phyloP scores from a whole-genome alignment of 805 yeast genomes.

The Wickerhamomyces hampshirensis region DNA sequence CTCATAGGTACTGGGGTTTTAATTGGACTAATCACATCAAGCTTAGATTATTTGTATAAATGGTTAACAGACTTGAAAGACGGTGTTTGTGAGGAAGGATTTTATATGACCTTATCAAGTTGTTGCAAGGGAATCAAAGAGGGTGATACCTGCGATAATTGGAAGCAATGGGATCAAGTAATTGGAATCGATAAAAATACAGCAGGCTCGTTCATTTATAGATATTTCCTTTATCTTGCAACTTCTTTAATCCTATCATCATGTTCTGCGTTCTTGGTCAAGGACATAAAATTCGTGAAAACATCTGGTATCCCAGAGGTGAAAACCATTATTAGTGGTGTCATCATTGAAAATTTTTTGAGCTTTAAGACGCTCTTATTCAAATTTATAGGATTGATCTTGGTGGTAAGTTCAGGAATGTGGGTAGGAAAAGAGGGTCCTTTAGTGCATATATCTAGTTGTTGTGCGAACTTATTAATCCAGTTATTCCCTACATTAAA shows the following conservation, averaged over 20 bases:
- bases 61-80: conserved; percentile 48
- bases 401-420: conserved; percentile 70
- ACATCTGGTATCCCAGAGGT: conserved; percentile 73
- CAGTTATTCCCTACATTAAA: conserved; percentile 26
- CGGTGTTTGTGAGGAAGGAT: conserved; percentile 42
- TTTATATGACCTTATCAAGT: conserved; percentile 22
- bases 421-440: conserved; percentile 91
- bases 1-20: conserved; percentile 39
- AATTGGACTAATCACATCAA: conserved; percentile 44
- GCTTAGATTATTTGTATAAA: conserved; percentile 44
- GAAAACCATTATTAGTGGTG: conserved; percentile 63
- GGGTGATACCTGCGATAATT: conserved; percentile 29
- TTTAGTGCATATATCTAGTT: conserved; percentile 70
- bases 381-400: conserved; percentile 53
- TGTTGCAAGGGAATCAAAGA: conserved; percentile 27
- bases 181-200: conserved; percentile 20
- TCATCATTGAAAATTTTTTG: conserved; percentile 48
- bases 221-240: conserved; percentile 33
- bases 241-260: conserved; percentile 36
- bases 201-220: conserved; percentile 27
- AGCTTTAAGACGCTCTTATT: conserved; percentile 45
- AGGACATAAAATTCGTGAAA: conserved; percentile 33
- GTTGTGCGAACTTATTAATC: conserved; percentile 41
- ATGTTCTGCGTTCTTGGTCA: conserved; percentile 28
- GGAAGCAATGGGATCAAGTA: conserved; percentile 31